Conservation (phyloP, 2,329 filamentous ascomycete species). For the Fusarium beomiforme region DNA sequence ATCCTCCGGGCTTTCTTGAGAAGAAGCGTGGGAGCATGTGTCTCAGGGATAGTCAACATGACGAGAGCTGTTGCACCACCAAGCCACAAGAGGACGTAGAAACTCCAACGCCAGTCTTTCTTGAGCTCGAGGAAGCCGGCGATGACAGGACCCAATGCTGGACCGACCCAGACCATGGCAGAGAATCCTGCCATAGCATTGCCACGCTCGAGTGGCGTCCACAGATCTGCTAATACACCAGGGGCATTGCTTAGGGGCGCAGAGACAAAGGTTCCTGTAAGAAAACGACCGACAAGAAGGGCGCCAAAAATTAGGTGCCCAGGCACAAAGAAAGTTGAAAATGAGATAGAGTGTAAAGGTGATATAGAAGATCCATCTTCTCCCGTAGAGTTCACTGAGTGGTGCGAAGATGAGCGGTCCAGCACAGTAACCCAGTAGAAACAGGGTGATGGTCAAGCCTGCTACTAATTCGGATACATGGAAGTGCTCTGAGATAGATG, state of each 20-base stretch:
- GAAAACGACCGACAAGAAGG: conserved; percentile 76
- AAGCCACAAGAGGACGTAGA: conserved; percentile 62
- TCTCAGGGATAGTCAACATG: conserved; percentile 84
- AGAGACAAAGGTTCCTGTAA: conserved; percentile 82
- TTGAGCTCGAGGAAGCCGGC: conserved; percentile 78
- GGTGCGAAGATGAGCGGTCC: conserved; percentile 80
- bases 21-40: conserved; percentile 81
- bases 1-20: conserved; percentile 23
- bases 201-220: conserved; percentile 80
- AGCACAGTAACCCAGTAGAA: conserved; percentile 59
- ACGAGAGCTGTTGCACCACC: conserved; percentile 85
- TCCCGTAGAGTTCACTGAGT: conserved; percentile 75
- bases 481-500: conserved; percentile 16
- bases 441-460: conserved; percentile 29
- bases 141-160: conserved; percentile 59
- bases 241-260: conserved; percentile 85
- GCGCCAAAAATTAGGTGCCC: conserved; percentile 79
- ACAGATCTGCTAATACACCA: conserved; percentile 81
- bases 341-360: conserved; percentile 73
- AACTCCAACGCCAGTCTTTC: conserved; percentile 67
- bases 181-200: conserved; percentile 85
- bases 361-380: conserved; percentile 65
- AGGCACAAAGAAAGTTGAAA: conserved; percentile 80
- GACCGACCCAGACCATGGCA: conserved; percentile 79
- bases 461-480: conserved; percentile 22